phyloP scores from a whole-genome alignment of 1,284 basidiomycete species.

The Trametes versicolor region DNA sequence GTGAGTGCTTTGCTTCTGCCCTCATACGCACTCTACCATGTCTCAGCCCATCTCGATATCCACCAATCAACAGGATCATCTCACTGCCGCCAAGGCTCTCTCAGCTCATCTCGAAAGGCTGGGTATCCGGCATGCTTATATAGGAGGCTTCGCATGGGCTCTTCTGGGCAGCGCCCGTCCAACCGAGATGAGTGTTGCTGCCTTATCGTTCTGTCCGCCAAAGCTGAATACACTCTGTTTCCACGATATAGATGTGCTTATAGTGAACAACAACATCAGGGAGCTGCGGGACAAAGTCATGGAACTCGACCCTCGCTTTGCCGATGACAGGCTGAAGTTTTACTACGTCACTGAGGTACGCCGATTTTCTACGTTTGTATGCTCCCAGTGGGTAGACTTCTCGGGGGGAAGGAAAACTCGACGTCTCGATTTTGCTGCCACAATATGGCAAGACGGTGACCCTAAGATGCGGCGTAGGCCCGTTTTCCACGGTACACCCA shows the following conservation, averaged over 20 bases:
- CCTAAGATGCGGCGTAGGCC: too few species aligned
- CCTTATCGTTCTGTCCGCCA: neutral
- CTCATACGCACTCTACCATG: neutral
- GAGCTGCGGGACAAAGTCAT: slow-evolving; percentile 36
- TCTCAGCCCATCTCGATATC: slow-evolving; percentile 29
- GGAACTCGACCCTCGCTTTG: slow-evolving; percentile 40
- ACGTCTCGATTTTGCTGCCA: too few species aligned
- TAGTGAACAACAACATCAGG: slow-evolving; percentile 39
- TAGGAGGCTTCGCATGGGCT: slow-evolving; percentile 49
- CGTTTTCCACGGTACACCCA: too few species aligned
- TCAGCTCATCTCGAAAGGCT: slow-evolving; percentile 38
- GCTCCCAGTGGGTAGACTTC: too few species aligned
- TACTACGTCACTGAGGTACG: slow-evolving; percentile 43
- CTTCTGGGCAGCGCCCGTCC: slow-evolving; percentile 44
- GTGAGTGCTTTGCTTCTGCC: neutral
- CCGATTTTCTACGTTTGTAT: neutral
- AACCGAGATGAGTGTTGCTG: slow-evolving; percentile 41
- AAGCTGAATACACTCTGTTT: neutral
- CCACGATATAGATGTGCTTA: slow-evolving; percentile 49
- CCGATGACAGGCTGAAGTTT: slow-evolving; percentile 40
- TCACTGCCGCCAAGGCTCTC: slow-evolving; percentile 37
- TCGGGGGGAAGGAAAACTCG: too few species aligned
- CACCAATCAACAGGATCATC: slow-evolving; percentile 39
- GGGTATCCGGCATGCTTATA: slow-evolving; percentile 43
- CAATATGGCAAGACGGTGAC: too few species aligned